Evolutionary conservation across 768 basidiomycete species (phyloP).

Genomic region (Boletus speciosus): DNA sequence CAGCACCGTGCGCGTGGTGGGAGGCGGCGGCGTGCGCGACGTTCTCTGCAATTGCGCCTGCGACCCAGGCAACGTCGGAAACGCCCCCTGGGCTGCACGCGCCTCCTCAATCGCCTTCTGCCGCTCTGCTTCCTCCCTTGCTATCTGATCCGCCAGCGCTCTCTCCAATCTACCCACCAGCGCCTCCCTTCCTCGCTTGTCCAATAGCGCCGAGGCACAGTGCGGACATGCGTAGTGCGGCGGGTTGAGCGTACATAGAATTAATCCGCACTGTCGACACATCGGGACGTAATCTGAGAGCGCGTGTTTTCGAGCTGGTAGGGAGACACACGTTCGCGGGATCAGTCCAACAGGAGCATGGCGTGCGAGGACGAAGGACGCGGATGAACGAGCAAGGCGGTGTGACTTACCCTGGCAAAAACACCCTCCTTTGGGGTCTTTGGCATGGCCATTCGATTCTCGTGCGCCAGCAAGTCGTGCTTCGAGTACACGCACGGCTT

Average conservation of each 20-base stretch:
- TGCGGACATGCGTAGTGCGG: slow-evolving; percentile 55
- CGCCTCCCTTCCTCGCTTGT: slow-evolving; percentile 27
- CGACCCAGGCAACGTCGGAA: slow-evolving; percentile 46
- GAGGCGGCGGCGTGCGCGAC: slow-evolving; percentile 21
- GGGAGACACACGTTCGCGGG: not conserved
- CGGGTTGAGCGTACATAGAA: slow-evolving; percentile 56
- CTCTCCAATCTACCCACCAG: slow-evolving; percentile 44
- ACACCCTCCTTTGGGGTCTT: slow-evolving; percentile 62
- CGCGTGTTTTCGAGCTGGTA: slow-evolving; percentile 51
- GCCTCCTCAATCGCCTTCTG: slow-evolving; percentile 47
- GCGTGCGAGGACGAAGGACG: not conserved
- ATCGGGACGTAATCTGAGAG: slow-evolving; percentile 56
- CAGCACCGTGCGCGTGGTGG: slow-evolving; percentile 54
- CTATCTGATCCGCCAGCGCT: slow-evolving; percentile 41
- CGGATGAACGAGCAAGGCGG: not conserved
- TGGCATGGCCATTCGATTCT: slow-evolving; percentile 32
- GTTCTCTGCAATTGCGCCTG: slow-evolving; percentile 10
- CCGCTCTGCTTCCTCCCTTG: slow-evolving; percentile 47
- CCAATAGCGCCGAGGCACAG: slow-evolving; percentile 43
- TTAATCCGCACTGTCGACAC: slow-evolving; percentile 56
- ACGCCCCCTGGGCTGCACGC: slow-evolving; percentile 52
- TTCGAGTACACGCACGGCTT: slow-evolving; percentile 47
- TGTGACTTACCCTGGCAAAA: slow-evolving; percentile 58
- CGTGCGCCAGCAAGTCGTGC: slow-evolving; percentile 40
- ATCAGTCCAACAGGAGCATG: not conserved